Percentiles rank a stretch among this genome's conserved stretches.
Evolutionary conservation across 2,329 filamentous ascomycete genomes (phyloP).

Genomic region (Delphinella strobiligena): DNA sequence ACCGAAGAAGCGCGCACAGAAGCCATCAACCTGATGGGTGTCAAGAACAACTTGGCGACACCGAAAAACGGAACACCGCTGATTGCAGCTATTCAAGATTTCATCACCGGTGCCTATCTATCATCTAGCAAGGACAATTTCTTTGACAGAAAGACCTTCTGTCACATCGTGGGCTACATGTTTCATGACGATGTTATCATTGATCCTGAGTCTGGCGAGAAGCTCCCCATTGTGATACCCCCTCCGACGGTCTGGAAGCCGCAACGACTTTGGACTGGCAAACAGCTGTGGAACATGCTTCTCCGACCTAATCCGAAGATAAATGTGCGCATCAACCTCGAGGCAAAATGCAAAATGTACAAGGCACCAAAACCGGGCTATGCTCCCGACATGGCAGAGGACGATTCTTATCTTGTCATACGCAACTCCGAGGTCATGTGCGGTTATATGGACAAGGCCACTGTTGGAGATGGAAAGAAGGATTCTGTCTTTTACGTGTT

Average conservation of each 20-base stretch:
- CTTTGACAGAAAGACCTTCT: constrained; percentile 78
- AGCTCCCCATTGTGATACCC: constrained; percentile 66
- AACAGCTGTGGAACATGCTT: constrained; percentile 86
- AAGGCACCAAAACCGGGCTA: constrained; percentile 47
- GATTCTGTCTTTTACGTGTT: constrained; percentile 97
- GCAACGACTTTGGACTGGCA: constrained; percentile 84
- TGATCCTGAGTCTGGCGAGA: constrained; percentile 33
- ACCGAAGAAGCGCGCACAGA: constrained; percentile 94
- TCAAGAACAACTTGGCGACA: constrained; percentile 90
- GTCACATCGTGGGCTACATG: constrained; percentile 89
- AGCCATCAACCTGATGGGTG: constrained; percentile 92
- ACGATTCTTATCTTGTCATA: constrained; percentile 79
- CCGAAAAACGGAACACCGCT: constrained; percentile 97
- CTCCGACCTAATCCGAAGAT: constrained; percentile 82
- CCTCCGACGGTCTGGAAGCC: constrained; percentile 80
- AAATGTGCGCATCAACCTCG: constrained; percentile 76
- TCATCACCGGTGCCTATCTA: constrained; percentile 89
- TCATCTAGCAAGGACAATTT: constrained; percentile 89
- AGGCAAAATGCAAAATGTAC: constrained; percentile 82
- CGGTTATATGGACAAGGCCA: constrained; percentile 94
- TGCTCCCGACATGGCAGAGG: constrained; percentile 62
- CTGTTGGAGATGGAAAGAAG: constrained; percentile 94
- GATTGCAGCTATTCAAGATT: constrained; percentile 98
- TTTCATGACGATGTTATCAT: constrained; percentile 53
- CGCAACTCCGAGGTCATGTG: constrained; percentile 97